Conservation (phyloP, 108 stramenopile genomes). For the Cyclotella baltica region DNA sequence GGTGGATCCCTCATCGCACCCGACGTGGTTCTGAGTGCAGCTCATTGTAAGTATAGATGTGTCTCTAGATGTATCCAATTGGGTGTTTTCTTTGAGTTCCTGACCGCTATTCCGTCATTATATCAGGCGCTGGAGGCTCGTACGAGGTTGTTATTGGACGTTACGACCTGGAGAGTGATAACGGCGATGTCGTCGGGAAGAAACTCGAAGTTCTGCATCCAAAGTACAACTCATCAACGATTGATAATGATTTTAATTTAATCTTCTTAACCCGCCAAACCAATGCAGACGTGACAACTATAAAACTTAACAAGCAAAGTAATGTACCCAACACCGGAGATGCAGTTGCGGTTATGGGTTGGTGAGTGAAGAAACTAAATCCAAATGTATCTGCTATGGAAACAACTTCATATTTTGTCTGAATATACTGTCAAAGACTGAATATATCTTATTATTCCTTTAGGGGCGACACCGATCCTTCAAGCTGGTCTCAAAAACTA, state of each 20-base stretch:
- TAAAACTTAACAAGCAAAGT: constrained; percentile 22
- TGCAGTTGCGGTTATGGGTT: not conserved
- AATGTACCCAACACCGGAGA: not conserved
- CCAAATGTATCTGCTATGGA: too few species aligned
- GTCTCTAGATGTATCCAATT: not conserved
- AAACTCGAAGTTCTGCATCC: constrained; percentile 26
- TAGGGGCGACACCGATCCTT: constrained; percentile 45
- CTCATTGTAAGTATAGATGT: constrained; percentile 25
- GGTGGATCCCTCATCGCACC: constrained; percentile 32
- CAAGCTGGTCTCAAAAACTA: constrained; percentile 2
- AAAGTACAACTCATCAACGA: constrained; percentile 12
- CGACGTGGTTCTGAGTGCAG: constrained; percentile 34
- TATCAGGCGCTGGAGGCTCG: constrained; percentile 1
- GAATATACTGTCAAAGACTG: too few species aligned
- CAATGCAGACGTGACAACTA: not conserved
- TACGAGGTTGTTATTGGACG: constrained; percentile 32
- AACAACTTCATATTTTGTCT: not conserved
- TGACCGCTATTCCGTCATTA: not conserved
- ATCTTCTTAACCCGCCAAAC: constrained; percentile 16
- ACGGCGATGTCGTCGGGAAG: constrained; percentile 16
- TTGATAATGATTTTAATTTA: constrained; percentile 33
- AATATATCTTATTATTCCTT: too few species aligned
- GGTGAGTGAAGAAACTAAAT: too few species aligned
- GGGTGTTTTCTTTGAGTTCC: too few species aligned
- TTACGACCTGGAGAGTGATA: constrained; percentile 4